Conservation (phyloP, 73 alveolate genomes). For the Symbiodinium natans region DNA sequence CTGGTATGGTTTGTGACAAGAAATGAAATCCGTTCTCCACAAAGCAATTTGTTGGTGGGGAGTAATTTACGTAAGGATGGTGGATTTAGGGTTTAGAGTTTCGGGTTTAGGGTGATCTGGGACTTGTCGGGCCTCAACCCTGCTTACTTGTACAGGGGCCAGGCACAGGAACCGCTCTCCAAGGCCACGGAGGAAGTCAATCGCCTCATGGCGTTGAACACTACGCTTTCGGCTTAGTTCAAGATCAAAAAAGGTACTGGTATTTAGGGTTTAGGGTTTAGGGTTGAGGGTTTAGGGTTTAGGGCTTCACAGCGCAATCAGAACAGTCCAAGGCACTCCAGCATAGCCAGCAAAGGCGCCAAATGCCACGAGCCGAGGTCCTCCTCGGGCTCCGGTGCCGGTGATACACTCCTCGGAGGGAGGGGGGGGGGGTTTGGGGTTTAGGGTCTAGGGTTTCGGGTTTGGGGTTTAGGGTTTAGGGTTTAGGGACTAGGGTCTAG, state of each 20-base stretch:
- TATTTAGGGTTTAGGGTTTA: not conserved
- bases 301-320: not conserved
- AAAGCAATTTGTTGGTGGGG: too few relatives aligned
- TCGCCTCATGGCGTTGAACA: not conserved
- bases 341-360: conserved; percentile 75
- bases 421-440: too few relatives aligned
- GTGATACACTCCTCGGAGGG: conserved; percentile 37
- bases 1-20: too few relatives aligned
- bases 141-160: conserved; percentile 18
- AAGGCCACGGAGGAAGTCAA: conserved; percentile 47
- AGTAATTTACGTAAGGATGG: not conserved
- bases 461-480: too few relatives aligned
- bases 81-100: not conserved
- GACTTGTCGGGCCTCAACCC: not conserved
- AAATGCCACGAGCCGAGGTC: conserved; percentile 42
- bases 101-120: too few relatives aligned
- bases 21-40: too few relatives aligned
- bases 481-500: too few relatives aligned
- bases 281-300: not conserved
- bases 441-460: too few relatives aligned
- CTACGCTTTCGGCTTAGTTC: not conserved
- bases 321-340: not conserved
- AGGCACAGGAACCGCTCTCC: conserved; percentile 33
- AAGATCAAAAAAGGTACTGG: not conserved
- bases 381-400: conserved; percentile 12